Evolutionary conservation across 2,329 filamentous ascomycete genomes (phyloP).

Genomic region (Penicillium sp.): DNA sequence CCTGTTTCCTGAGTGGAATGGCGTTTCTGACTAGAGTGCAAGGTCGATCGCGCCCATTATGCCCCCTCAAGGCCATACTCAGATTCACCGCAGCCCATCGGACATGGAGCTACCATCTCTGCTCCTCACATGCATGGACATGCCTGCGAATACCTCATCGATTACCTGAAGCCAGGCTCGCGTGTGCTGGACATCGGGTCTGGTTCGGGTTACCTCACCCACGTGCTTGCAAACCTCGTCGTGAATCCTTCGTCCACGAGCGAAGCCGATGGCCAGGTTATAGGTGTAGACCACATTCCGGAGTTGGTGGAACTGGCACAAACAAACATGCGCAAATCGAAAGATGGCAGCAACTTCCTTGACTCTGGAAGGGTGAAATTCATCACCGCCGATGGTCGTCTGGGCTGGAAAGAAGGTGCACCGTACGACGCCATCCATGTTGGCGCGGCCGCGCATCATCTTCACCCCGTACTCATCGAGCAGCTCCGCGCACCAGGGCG

Average conservation of each 20-base stretch:
- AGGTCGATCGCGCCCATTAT: conserved; percentile 86
- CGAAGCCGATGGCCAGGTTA: conserved; percentile 53
- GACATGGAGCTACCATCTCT: conserved; percentile 61
- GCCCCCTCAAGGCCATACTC: conserved; percentile 62
- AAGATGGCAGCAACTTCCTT: conserved; percentile 52
- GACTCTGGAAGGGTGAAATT: conserved; percentile 59
- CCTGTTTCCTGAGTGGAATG: too few relatives aligned
- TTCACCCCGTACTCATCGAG: conserved; percentile 63
- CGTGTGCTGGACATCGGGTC: conserved; percentile 65
- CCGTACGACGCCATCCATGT: conserved; percentile 92
- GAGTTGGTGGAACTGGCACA: conserved; percentile 55
- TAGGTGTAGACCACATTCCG: conserved; percentile 67
- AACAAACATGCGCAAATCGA: conserved; percentile 57
- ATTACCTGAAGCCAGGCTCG: conserved; percentile 46
- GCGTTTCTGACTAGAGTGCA: too few relatives aligned
- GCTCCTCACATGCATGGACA: conserved; percentile 65
- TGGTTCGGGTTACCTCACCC: conserved; percentile 75
- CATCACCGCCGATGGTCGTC: conserved; percentile 63
- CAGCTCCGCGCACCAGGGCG: conserved; percentile 72
- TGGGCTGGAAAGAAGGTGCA: conserved; percentile 53
- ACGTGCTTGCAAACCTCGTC: conserved; percentile 78
- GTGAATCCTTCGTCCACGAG: too few relatives aligned
- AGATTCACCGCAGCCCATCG: conserved; percentile 62
- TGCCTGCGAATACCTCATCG: conserved; percentile 55
- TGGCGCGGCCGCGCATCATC: conserved; percentile 67